These are phyloP conservation scores for Xylariaceae sp. DNA, from an alignment of 2,329 filamentous ascomycete genomes.

Conservation along the genomic window DNA sequence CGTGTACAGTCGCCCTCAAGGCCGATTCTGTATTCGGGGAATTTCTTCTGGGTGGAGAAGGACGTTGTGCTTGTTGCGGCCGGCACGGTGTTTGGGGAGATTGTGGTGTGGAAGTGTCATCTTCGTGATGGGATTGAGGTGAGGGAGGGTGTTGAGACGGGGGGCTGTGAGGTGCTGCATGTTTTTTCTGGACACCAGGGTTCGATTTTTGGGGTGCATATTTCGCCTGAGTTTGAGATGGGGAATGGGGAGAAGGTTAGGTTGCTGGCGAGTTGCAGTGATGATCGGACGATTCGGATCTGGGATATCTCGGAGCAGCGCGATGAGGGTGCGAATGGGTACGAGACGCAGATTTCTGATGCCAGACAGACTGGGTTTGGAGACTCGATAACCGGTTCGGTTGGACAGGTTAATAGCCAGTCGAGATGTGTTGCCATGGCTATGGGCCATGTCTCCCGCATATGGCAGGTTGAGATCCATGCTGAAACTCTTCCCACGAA, in stretches of 20 bases:
- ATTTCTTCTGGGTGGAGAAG: slow-evolving; percentile 57
- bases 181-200: slow-evolving; percentile 73
- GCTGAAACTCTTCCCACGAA: slow-evolving; percentile 19
- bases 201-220: slow-evolving; percentile 83
- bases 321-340: slow-evolving; percentile 26
- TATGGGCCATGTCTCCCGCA: slow-evolving; percentile 84
- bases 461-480: slow-evolving; percentile 76
- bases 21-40: slow-evolving; percentile 83
- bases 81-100: slow-evolving; percentile 91
- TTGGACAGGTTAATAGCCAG: slow-evolving; percentile 28
- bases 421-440: slow-evolving; percentile 57
- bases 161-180: slow-evolving; percentile 42
- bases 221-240: slow-evolving; percentile 54
- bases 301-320: slow-evolving; percentile 70
- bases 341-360: slow-evolving; percentile 28
- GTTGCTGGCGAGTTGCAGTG: slow-evolving; percentile 86
- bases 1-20: slow-evolving; percentile 60
- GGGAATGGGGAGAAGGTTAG: slow-evolving; percentile 41
- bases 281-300: slow-evolving; percentile 82
- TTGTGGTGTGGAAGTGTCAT: slow-evolving; percentile 77
- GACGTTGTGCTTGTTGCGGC: slow-evolving; percentile 68
- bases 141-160: background rate
- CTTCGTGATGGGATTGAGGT: slow-evolving; percentile 21
- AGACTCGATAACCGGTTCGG: slow-evolving; percentile 31
- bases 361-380: slow-evolving; percentile 61